These are phyloP conservation scores for Volvox africanus DNA, from an alignment of 139 green algal genomes.

Conservation along the genomic window DNA sequence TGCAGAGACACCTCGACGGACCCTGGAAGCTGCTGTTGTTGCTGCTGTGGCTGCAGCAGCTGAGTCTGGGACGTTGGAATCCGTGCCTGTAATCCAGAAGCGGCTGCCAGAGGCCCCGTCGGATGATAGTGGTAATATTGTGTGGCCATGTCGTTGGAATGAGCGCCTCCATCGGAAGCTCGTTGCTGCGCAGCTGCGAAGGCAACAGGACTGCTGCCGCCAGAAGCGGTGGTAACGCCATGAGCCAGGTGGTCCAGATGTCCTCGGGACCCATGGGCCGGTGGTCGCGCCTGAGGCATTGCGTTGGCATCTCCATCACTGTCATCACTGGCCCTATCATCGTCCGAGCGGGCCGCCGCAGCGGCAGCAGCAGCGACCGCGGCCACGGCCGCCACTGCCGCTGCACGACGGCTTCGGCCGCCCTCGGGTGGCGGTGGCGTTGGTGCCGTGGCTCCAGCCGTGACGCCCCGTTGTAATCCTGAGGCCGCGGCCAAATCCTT, in stretches of 20 bases:
- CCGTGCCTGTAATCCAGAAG: too few species aligned
- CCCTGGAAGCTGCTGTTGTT: neutral
- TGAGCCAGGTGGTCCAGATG: neutral
- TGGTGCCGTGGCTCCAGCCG: neutral
- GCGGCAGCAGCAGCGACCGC: neutral
- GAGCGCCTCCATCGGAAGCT: too few species aligned
- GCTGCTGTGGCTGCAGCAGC: neutral
- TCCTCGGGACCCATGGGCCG: neutral
- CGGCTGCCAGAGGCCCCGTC: too few species aligned
- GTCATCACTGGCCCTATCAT: neutral
- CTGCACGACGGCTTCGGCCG: conserved; percentile 16
- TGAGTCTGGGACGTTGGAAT: too few species aligned
- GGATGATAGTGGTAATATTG: too few species aligned
- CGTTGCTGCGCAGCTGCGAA: too few species aligned
- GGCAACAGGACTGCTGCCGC: too few species aligned
- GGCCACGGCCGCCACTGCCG: neutral
- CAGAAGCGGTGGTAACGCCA: too few species aligned
- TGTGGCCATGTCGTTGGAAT: too few species aligned
- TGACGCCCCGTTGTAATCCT: neutral
- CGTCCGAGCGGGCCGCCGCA: neutral
- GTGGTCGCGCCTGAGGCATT: too few species aligned
- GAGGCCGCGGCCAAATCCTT: neutral
- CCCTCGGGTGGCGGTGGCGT: neutral
- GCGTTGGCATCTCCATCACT: neutral
- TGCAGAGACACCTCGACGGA: too few species aligned